Percentiles rank a stretch among this genome's conserved stretches.
Evolutionary conservation across 169 alveolate genomes (phyloP).

Genomic region (Plasmodium chabaudi): DNA sequence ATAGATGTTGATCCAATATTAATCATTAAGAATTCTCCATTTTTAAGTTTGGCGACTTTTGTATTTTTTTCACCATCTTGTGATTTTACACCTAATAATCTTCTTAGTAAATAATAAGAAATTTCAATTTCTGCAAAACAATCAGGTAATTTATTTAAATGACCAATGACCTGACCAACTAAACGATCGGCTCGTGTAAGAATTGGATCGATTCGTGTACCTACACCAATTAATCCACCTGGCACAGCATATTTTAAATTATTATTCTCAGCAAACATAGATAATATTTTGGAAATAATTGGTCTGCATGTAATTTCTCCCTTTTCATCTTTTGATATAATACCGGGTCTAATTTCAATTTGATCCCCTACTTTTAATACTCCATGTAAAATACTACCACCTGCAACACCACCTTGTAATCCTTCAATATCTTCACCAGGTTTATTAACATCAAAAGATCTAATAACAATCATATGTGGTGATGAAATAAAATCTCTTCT

Average conservation of each 20-base stretch:
- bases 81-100: slow-evolving; percentile 92
- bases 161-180: slow-evolving; percentile 98
- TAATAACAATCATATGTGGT: slow-evolving; percentile 98
- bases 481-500: slow-evolving; percentile 97
- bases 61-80: slow-evolving; percentile 91
- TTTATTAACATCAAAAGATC: slow-evolving; percentile 99
- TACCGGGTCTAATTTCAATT: slow-evolving; percentile 99
- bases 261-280: slow-evolving; percentile 98
- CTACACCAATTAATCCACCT: slow-evolving; percentile 97
- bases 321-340: slow-evolving; percentile 91
- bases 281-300: slow-evolving; percentile 90
- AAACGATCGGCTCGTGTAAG: slow-evolving; percentile 97
- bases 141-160: slow-evolving; percentile 96
- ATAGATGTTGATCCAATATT: slow-evolving; percentile 98
- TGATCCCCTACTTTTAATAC: slow-evolving; percentile 97
- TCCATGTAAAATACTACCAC: slow-evolving; percentile 98
- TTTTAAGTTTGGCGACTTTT: slow-evolving; percentile 95
- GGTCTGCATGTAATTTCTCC: slow-evolving; percentile 93
- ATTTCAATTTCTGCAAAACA: slow-evolving; percentile 95
- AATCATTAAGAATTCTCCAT: slow-evolving; percentile 97
- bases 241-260: slow-evolving; percentile 98
- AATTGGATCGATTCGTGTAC: slow-evolving; percentile 98
- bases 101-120: slow-evolving; percentile 88
- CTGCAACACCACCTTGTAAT: slow-evolving; percentile 99
- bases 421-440: slow-evolving; percentile 98